Evolutionary conservation across 2,329 filamentous ascomycete species (phyloP), one percentile per base, ranked within the genome.

Genomic region (Colletotrichum eleusines): DNA sequence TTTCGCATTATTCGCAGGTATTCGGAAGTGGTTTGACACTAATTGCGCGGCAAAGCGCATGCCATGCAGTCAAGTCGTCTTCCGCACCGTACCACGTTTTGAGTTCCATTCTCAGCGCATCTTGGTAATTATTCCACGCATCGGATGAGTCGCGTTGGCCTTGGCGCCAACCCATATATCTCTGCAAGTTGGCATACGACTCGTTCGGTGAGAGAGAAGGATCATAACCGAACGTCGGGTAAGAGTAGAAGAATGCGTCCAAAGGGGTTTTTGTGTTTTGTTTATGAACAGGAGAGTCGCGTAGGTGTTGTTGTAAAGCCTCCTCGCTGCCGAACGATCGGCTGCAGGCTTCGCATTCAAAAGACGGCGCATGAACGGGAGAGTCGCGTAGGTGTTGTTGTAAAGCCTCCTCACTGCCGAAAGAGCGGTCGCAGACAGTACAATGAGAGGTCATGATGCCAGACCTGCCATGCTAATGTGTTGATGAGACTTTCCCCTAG

Each of bases 131-230:
- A 12, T 35, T 9, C 51, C 51, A 54, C 2, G 31, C 31, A n/a
- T 54, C 0, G 0, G 2, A 0, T 20, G 51, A 54, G 18, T 16
- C 31, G 28, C 18, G 2, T 5, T 35, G 51, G 0, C 2, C 31
- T 14, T 20, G 31, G 33, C 20, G 4, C 51, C 51, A 54, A 8
- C 51, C 51, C 51, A 35, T 54, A 54, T 35, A 18, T 35, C 14
- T n/a, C 18, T 35, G 8, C 18, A 54, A 33, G 7, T 54, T 35
- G 51, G 51, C 51, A 38, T 54, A 54, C 51, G 51, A 54, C 5
- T 20, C 28, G 5, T 5, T 18, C 12, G 51, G 31, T n/a, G 51
- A 31, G 33, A 54, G 51, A 35, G 51, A 35, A 2, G 28, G 51
- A n/a, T 54, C 28, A 12, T 54, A 54, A 16, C 35, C 8, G 20